These are phyloP conservation scores for Macadamia integrifolia DNA, from an alignment of 164 flowering plant genomes.

Conservation along the genomic window DNA sequence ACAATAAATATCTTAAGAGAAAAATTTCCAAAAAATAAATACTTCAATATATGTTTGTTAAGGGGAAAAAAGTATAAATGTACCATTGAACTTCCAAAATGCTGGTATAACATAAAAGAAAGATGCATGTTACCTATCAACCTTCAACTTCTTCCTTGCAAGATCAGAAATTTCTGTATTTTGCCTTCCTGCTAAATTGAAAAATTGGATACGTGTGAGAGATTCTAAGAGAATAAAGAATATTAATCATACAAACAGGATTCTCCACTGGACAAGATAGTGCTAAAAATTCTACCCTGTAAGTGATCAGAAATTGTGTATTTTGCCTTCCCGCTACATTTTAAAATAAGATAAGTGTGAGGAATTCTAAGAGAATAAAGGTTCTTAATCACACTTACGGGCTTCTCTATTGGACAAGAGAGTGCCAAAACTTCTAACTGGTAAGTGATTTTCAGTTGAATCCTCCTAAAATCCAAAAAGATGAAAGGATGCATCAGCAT, in stretches of 20 bases:
- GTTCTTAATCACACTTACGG: slow-evolving; percentile 30
- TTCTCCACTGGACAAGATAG: slow-evolving; percentile 48
- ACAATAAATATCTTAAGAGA: background rate
- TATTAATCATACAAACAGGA: slow-evolving; percentile 33
- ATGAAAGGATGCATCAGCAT: background rate
- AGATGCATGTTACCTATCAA: slow-evolving; percentile 36
- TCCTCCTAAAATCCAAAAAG: slow-evolving; percentile 39
- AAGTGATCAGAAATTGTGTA: no score
- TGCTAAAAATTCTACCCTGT: slow-evolving; percentile 79
- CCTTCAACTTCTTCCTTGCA: slow-evolving; percentile 43
- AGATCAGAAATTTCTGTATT: slow-evolving; percentile 25
- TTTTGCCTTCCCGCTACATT: no score
- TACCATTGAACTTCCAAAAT: background rate
- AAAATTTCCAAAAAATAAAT: no score
- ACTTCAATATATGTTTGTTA: no score
- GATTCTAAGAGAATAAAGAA: slow-evolving; percentile 1
- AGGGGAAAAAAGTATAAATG: background rate
- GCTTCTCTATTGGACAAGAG: slow-evolving; percentile 45
- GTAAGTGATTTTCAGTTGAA: slow-evolving; percentile 32
- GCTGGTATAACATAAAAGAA: background rate
- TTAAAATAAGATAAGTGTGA: slow-evolving; percentile 4
- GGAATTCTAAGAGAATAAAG: background rate
- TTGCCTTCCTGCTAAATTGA: slow-evolving; percentile 38
- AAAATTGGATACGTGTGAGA: slow-evolving; percentile 1
- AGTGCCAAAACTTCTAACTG: slow-evolving; percentile 81